Evolutionary conservation across 805 yeast species (phyloP).

Genomic region (Saccharomycopsis lassenensis): DNA sequence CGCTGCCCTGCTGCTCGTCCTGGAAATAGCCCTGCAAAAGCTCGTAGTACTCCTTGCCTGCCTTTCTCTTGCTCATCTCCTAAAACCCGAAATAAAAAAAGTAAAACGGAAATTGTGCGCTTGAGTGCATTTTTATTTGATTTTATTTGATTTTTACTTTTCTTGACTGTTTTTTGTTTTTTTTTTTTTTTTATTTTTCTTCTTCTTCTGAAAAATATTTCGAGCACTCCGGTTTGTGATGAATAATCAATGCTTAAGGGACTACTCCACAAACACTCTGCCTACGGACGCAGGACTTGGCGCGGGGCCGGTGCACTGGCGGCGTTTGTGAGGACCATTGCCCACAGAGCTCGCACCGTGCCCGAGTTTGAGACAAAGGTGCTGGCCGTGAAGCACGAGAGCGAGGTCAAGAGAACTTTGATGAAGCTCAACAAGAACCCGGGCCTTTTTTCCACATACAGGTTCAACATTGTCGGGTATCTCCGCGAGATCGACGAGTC

Average conservation of each 20-base stretch:
- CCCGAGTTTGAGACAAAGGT: not conserved
- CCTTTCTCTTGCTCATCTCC: not conserved
- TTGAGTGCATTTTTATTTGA: not conserved
- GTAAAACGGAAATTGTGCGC: not conserved
- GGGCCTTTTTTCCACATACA: too few species aligned
- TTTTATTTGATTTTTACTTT: not conserved
- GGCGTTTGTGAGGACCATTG: not conserved
- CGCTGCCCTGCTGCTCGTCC: not conserved
- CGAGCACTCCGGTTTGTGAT: too few species aligned
- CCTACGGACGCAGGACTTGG: too few species aligned
- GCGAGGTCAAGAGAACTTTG: not conserved
- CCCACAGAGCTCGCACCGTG: not conserved
- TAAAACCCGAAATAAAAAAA: not conserved
- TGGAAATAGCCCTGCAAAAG: conserved; percentile 20
- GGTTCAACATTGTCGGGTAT: too few species aligned
- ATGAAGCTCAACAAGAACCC: not conserved
- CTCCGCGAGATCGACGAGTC: too few species aligned
- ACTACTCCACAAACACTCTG: too few species aligned
- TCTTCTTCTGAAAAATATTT: too few species aligned
- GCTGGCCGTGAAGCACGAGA: not conserved
- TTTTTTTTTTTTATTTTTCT: too few species aligned
- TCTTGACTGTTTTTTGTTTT: too few species aligned
- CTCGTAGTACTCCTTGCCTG: conserved; percentile 8
- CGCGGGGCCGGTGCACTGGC: too few species aligned
- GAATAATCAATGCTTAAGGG: too few species aligned